phyloP scores from a whole-genome alignment of 2,329 filamentous ascomycete species.

The Ophiostoma sp. region DNA sequence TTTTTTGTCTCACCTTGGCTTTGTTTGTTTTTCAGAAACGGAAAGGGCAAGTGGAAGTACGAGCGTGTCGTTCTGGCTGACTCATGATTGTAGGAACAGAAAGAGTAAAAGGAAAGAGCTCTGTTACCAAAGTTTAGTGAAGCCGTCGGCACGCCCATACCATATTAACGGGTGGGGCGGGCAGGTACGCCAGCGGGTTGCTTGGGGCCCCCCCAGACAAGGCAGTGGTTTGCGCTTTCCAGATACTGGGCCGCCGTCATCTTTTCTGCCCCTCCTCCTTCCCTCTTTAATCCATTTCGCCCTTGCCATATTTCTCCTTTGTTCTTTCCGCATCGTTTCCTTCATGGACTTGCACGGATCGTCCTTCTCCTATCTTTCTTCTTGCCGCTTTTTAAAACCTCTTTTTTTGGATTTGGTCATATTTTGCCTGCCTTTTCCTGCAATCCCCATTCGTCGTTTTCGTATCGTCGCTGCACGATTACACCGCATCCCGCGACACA shows the following conservation, averaged over 20 bases:
- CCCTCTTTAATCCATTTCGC: slow-evolving; percentile 13
- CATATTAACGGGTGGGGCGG: slow-evolving; percentile 9
- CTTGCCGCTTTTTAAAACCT: not conserved
- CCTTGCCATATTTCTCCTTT: not conserved
- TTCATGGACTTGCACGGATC: not conserved
- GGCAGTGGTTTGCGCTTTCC: not conserved
- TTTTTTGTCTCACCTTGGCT: not conserved
- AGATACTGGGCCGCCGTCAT: not conserved
- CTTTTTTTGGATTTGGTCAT: not conserved
- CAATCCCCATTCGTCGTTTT: not conserved
- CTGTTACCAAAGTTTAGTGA: not conserved
- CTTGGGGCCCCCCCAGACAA: not conserved
- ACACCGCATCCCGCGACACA: not conserved
- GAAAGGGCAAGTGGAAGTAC: not conserved
- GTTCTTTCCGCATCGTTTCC: slow-evolving; percentile 1
- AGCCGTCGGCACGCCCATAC: not conserved
- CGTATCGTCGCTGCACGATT: not conserved
- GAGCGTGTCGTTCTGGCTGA: not conserved
- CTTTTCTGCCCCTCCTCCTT: slow-evolving; percentile 15
- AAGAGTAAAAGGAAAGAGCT: not conserved
- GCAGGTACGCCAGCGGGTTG: not conserved
- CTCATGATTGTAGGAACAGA: not conserved
- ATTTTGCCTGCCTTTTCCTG: not conserved
- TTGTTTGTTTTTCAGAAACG: not conserved
- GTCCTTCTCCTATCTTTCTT: not conserved